Evolutionary conservation across 148 eudicot species (phyloP), one percentile per base, ranked within the genome.

Genomic region (Simmondsia chinensis): DNA sequence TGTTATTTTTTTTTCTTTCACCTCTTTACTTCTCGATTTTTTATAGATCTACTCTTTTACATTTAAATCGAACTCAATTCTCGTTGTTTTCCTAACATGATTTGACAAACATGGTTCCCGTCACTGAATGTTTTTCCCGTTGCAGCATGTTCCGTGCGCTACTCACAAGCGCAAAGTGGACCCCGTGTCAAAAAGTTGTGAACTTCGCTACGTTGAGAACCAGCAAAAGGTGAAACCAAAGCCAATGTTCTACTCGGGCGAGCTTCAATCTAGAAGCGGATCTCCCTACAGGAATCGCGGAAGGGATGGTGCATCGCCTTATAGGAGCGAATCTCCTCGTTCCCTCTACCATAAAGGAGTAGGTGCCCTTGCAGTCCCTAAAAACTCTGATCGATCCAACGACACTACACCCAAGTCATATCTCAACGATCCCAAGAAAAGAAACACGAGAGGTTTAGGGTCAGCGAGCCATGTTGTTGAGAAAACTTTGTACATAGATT

Each of bases 401-500:
- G 69, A 66, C 13, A 46, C 42, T 37, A 51, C 25, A 36, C 54
- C 47, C 33, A 46, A 48, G 19, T 25, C 42, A 16, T 16, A 30
- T 48, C 41, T 26, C 16, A 65, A 54, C 47, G 56, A 39, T 25
- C 50, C 54, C 11, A 68, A 50, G 20, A 59, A 64, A 25, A 70
- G 43, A 37, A 61, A 64, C 27, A 63, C 46, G 28, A 51, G 29
- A 50, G 61, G 43, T 23, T 43, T 65, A 12, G 65, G 53, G 46
- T 46, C 70, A 14, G 36, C 59, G 11, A 60, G 47, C 33, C 64
- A 77, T 20, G 54, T 47, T 57, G 63, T 65, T 20, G 97, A 84
- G 65, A 82, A 79, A 55, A 79, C 79, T 13, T 28, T 78, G 56
- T 74, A 76, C 46, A 49, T 67, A 39, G 88, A 84, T 70, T 59